Evolutionary conservation across 257 asterid genomes (phyloP), one percentile per base, ranked within the genome.

Genomic region (Solanum virginianum): DNA sequence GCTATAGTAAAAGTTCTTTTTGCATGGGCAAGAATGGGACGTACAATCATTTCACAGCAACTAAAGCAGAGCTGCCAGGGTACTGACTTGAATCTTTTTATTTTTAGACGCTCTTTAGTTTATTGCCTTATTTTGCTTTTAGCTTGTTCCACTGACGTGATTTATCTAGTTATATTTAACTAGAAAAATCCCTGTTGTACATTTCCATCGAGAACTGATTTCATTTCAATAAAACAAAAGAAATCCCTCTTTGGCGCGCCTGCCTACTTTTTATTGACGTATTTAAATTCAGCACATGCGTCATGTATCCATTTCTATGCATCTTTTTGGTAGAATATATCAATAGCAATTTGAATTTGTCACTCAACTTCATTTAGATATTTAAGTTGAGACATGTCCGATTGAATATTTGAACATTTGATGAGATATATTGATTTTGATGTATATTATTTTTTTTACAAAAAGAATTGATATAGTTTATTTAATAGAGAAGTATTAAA

Each of bases 11-110:
- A 71, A 81, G 83, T 90, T 88, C 84, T 89, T 90, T 90, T 57
- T 90, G 90, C 90, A 89, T 90, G 90, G 91, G 65, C 13, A 77
- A 85, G 47, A 45, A 81, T 84, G 88, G 89, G 89, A 84, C 87
- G 85, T 32, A 87, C 87, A 90, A 91, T 92, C 90, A 92, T 89
- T 90, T 86, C 90, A 45, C 26, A 20, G n/a, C 32, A 32, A 41
- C 79, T 20, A 75, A 45, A 16, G 47, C 32, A 15, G 41, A 49
- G 47, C 17, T 49, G 71, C 39, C 60, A 69, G 68, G 59, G 75
- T 75, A 79, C 85, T 66, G 66, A 79, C 83, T 85, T 75, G 49
- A 82, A 60, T 81, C 84, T 20, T 57, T 84, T 65, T 70, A 80
- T 83, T 83, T 60, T 87, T 84, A 59, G 36, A 57, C 11, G 9